A percentile compares a stretch with the other conserved stretches of the same genome.
Evolutionary conservation across 139 green algal genomes (phyloP).

Genomic region (Ettlia oleoabundans): DNA sequence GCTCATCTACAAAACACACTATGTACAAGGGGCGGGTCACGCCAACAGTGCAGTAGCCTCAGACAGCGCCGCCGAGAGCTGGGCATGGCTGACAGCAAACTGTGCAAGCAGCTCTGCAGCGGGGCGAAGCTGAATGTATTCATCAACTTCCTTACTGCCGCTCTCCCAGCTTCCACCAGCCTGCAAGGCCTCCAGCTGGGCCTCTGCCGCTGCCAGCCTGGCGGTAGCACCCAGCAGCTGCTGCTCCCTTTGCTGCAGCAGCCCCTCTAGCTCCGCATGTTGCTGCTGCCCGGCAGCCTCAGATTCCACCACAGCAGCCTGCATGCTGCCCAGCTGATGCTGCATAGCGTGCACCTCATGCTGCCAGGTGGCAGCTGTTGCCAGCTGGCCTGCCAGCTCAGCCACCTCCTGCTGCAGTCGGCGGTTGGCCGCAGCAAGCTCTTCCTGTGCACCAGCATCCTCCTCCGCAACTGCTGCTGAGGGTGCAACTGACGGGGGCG

Average conservation of each 20-base stretch:
- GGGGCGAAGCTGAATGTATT: neutral
- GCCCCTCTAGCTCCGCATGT: neutral
- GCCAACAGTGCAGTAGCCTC: slow-evolving; percentile 4
- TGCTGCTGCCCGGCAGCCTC: slow-evolving; percentile 6
- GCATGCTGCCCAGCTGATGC: slow-evolving; percentile 9
- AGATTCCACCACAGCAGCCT: neutral
- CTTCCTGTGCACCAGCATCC: neutral
- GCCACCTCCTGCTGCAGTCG: slow-evolving; percentile 11
- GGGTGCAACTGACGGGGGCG: neutral
- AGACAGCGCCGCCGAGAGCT: slow-evolving; percentile 2
- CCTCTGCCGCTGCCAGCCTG: slow-evolving; percentile 14
- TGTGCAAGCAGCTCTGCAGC: neutral
- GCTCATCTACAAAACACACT: no score
- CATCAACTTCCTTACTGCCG: neutral
- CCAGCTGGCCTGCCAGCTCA: slow-evolving; percentile 3
- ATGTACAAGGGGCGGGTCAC: no score
- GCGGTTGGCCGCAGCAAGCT: slow-evolving; percentile 6
- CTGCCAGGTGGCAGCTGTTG: neutral
- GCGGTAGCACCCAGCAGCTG: slow-evolving; percentile 14
- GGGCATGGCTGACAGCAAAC: neutral
- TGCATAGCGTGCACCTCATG: neutral
- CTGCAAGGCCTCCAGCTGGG: slow-evolving; percentile 16
- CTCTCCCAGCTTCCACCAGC: neutral
- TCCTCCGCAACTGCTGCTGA: neutral
- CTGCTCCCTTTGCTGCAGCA: slow-evolving; percentile 6